phyloP scores from a whole-genome alignment of 345 rosid genomes.

The Leavenworthia alabamica region DNA sequence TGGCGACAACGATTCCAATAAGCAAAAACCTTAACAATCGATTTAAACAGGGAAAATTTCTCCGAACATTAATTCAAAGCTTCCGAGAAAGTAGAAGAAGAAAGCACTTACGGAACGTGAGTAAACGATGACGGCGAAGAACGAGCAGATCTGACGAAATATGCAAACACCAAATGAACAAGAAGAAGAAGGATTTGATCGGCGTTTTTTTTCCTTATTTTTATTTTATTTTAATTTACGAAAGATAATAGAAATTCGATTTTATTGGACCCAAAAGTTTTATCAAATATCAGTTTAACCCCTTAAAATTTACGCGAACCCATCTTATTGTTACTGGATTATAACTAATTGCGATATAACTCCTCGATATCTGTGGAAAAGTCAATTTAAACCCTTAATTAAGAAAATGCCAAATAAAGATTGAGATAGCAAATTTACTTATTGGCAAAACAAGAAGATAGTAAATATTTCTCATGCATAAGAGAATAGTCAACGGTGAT shows the following conservation, averaged over 20 bases:
- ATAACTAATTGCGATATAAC: not conserved
- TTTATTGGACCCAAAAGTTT: not conserved
- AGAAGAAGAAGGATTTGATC: constrained; percentile 6
- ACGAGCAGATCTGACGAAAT: constrained; percentile 23
- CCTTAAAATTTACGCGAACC: not conserved
- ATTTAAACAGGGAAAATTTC: not conserved
- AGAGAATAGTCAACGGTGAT: too few relatives aligned
- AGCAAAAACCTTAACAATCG: not conserved
- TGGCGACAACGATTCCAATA: not conserved
- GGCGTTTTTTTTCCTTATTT: constrained; percentile 2
- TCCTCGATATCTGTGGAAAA: not conserved
- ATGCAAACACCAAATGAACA: constrained; percentile 11
- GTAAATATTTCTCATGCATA: too few relatives aligned
- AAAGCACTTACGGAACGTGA: constrained; percentile 15
- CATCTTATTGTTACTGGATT: not conserved
- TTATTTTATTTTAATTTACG: not conserved
- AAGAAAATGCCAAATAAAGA: too few relatives aligned
- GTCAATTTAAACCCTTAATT: not conserved
- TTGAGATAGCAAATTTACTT: too few relatives aligned
- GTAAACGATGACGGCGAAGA: not conserved
- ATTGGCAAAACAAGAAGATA: too few relatives aligned
- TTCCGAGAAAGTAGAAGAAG: not conserved
- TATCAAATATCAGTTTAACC: not conserved
- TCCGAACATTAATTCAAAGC: not conserved
- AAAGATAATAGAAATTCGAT: not conserved